Evolutionary conservation across 768 basidiomycete genomes (phyloP).

Genomic region (Lanmaoa pseudosensibilis): DNA sequence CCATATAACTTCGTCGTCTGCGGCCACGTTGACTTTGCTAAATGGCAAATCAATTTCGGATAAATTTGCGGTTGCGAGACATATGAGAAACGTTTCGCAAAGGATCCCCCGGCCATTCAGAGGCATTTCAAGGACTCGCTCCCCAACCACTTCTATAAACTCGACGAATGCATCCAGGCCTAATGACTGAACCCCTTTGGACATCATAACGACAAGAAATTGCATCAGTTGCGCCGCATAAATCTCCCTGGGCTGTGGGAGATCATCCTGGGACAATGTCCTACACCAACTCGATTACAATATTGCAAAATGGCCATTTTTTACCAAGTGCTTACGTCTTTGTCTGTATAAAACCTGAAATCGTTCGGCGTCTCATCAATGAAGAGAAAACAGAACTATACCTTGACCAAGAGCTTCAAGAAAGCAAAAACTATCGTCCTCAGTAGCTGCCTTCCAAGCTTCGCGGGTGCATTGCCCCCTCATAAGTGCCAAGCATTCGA

Average conservation of each 20-base stretch:
- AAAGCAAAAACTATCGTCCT: conserved; percentile 13
- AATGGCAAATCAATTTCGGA: conserved; percentile 11
- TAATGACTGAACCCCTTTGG: conserved; percentile 14
- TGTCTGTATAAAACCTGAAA: conserved; percentile 14
- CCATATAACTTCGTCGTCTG: conserved; percentile 41
- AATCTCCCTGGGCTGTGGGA: conserved; percentile 3
- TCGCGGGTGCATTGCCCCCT: conserved; percentile 10
- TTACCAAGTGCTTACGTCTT: conserved; percentile 15
- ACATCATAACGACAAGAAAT: conserved; percentile 24
- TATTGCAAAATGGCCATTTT: background rate
- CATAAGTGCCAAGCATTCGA: conserved; percentile 21
- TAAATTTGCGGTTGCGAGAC: conserved; percentile 31
- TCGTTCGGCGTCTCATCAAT: conserved; percentile 1
- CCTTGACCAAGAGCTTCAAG: conserved; percentile 19
- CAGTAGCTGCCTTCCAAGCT: conserved; percentile 23
- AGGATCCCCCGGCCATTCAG: conserved; percentile 20
- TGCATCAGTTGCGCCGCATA: conserved; percentile 24
- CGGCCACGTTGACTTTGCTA: conserved; percentile 1
- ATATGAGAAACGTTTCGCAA: conserved; percentile 37
- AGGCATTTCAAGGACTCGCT: conserved; percentile 15
- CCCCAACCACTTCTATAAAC: conserved; percentile 17
- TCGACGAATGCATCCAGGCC: conserved; percentile 2
- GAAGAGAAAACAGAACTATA: conserved; percentile 7
- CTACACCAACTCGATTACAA: conserved; percentile 9
- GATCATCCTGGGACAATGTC: conserved; percentile 6